Conservation (phyloP, 2,329 filamentous ascomycete genomes). For the Colletotrichum sp. region DNA sequence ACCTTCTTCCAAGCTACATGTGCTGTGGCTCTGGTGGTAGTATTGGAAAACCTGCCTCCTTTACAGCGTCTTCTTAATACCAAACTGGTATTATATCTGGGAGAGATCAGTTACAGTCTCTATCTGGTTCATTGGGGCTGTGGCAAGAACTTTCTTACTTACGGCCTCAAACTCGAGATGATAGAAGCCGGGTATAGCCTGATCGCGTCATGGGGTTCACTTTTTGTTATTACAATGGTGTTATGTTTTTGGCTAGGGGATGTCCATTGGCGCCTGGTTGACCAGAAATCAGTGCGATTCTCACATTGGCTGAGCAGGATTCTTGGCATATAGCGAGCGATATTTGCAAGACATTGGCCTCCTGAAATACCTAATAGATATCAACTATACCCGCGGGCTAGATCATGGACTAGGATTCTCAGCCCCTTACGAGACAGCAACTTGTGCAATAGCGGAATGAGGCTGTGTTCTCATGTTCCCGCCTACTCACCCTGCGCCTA, state of each 20-base stretch:
- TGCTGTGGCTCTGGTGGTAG: background rate
- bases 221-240: background rate
- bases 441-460: background rate
- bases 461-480: background rate
- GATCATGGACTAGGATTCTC: background rate
- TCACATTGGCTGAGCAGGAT: background rate
- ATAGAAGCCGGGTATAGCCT: background rate
- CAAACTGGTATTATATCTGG: background rate
- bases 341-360: background rate
- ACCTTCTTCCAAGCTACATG: background rate
- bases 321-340: background rate
- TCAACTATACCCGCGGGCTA: background rate
- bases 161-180: background rate
- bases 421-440: background rate
- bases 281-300: background rate
- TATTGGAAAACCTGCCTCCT: background rate
- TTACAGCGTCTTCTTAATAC: background rate
- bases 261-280: background rate
- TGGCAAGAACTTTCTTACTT: background rate
- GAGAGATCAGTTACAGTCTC: background rate
- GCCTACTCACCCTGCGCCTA: background rate
- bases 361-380: background rate
- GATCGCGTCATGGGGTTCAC: background rate
- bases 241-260: background rate
- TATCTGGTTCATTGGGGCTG: background rate